Evolutionary conservation across 2,329 filamentous ascomycete species (phyloP), one percentile per base, ranked within the genome.

Genomic region (Pseudogymnoascus sp.): DNA sequence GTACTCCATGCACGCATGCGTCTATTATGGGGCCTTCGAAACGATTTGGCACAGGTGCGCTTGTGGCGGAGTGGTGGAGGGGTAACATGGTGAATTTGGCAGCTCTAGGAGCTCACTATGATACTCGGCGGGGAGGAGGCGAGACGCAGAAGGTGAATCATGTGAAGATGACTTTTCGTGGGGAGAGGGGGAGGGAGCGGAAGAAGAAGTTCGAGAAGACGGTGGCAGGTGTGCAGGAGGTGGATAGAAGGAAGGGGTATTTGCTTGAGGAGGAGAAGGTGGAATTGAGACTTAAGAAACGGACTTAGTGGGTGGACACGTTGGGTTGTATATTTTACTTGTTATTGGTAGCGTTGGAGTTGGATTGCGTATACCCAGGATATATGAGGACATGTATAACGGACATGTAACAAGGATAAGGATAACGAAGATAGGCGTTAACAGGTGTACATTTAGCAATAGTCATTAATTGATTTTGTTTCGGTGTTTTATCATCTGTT

Each of bases 31-130:
- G 61, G 6, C 43, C 43, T n/a, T 2, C 24, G n/a, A 62, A 62
- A n/a, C 31, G 41, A 14, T 62, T 62, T 28, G 33, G 50, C 10
- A 62, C 26, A 11, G 40, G 26, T n/a, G 2, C 61, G 12, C 41
- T 62, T 38, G 4, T 16, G 19, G 35, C 28, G 31, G 46, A 62
- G 14, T 59, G 61, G 46, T 60, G 24, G 14, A 60, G 19, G 14
- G 43, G 43, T n/a, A 22, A 10, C 2, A 62, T 59, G 46, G 59
- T 62, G 38, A 62, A 62, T n/a, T 37, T 62, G 33, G 61, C 61
- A 1, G 46, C 59, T 11, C 16, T 62, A 7, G 61, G 61, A 1
- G 28, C 22, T 22, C 61, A 62, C 28, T 40, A 56, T 19, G 6
- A 60, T 38, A 50, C 59, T n/a, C 2, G 11, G 7, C 28, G 19